Percentiles rank a stretch among this genome's conserved stretches.
Evolutionary conservation across 345 rosid species (phyloP).

Genomic region (Sonneratia caseolaris): DNA sequence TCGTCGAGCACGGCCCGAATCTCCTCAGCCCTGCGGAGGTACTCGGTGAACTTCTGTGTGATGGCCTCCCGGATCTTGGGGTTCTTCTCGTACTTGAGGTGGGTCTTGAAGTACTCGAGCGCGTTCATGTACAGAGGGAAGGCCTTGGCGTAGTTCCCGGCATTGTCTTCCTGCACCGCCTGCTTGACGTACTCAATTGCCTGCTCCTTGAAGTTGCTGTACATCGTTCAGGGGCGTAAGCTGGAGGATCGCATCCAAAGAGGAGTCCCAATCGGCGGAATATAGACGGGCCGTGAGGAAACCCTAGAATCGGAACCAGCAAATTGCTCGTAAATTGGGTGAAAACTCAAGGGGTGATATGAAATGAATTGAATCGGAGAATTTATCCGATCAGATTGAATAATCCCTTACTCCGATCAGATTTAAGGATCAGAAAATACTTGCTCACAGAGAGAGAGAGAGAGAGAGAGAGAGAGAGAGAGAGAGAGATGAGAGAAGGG

Average conservation of each 20-base stretch:
- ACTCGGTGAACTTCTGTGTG: constrained; percentile 73
- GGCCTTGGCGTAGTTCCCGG: constrained; percentile 80
- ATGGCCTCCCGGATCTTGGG: constrained; percentile 80
- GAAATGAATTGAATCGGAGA: constrained; percentile 1
- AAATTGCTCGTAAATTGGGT: too few species aligned
- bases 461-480: background rate
- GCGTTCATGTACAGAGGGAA: constrained; percentile 90
- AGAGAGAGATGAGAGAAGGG: background rate
- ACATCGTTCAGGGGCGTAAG: constrained; percentile 31
- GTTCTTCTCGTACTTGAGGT: constrained; percentile 93
- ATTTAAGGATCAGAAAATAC: background rate
- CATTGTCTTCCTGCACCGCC: constrained; percentile 84
- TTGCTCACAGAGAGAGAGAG: background rate
- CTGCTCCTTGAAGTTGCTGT: constrained; percentile 93
- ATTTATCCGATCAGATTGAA: background rate
- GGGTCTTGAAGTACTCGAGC: constrained; percentile 89
- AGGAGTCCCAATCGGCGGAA: background rate
- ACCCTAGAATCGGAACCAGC: constrained; percentile 1
- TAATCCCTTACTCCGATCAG: background rate
- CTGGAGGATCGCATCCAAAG: constrained; percentile 5
- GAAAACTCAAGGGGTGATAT: too few species aligned
- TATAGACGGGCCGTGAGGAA: background rate
- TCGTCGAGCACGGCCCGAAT: constrained; percentile 80
- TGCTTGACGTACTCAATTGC: constrained; percentile 92
- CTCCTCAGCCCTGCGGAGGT: constrained; percentile 93